phyloP scores from a whole-genome alignment of 2,329 filamentous ascomycete genomes.

The Talaromyces sp. region DNA sequence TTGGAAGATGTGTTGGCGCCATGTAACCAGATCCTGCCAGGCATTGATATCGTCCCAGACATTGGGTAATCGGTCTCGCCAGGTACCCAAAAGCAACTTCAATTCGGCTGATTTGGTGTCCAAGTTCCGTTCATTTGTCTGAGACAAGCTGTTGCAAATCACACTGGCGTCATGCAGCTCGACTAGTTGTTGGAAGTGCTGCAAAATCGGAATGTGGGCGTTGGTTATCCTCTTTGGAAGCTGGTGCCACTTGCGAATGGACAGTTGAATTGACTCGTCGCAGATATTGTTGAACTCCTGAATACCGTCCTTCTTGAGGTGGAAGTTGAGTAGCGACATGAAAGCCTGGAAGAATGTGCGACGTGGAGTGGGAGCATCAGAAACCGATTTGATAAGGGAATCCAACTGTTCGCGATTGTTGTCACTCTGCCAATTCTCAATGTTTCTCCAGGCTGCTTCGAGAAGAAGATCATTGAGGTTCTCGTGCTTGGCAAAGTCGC shows the following conservation, averaged over 20 bases:
- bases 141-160: slow-evolving; percentile 85
- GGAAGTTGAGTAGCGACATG: slow-evolving; percentile 91
- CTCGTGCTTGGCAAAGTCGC: slow-evolving; percentile 97
- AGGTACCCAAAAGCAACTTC: slow-evolving; percentile 87
- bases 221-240: slow-evolving; percentile 91
- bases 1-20: slow-evolving; percentile 98
- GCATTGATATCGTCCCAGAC: slow-evolving; percentile 99
- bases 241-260: slow-evolving; percentile 98
- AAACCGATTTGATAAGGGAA: slow-evolving; percentile 91
- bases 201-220: slow-evolving; percentile 88
- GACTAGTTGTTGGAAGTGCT: slow-evolving; percentile 97
- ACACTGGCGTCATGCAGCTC: slow-evolving; percentile 96
- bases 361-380: slow-evolving; percentile 91
- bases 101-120: slow-evolving; percentile 94
- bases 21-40: slow-evolving; percentile 99
- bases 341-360: slow-evolving; percentile 98
- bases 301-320: slow-evolving; percentile 77
- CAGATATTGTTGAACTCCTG: slow-evolving; percentile 85
- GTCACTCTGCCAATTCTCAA: slow-evolving; percentile 87
- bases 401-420: slow-evolving; percentile 88
- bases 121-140: slow-evolving; percentile 78
- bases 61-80: slow-evolving; percentile 93
- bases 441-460: slow-evolving; percentile 92
- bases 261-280: slow-evolving; percentile 95
- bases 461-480: slow-evolving; percentile 95